A percentile compares a stretch with the other conserved stretches of the same genome.
Evolutionary conservation across 805 yeast genomes (phyloP).

Genomic region (Candida verbasci): DNA sequence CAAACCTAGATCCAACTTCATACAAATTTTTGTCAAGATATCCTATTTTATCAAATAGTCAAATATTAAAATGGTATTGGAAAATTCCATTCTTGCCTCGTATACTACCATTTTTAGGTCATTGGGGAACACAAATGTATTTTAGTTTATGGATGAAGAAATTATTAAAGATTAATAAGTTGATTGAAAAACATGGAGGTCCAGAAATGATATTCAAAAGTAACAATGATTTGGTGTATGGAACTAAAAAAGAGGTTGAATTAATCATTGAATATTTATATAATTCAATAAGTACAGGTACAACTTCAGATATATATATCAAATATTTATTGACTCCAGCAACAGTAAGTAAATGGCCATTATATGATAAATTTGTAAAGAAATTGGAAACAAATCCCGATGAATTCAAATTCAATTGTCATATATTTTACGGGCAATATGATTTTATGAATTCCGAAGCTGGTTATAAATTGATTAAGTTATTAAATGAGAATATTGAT

Average conservation of each 20-base stretch:
- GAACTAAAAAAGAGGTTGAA: constrained; percentile 32
- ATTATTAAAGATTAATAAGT: constrained; percentile 35
- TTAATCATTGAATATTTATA: constrained; percentile 38
- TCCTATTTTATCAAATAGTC: constrained; percentile 32
- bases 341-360: constrained; percentile 62
- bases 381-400: constrained; percentile 18
- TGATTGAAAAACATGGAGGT: constrained; percentile 30
- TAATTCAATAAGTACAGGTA: constrained; percentile 35
- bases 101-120: constrained; percentile 42
- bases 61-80: constrained; percentile 34
- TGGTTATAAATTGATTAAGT: constrained; percentile 33
- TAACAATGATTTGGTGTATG: constrained; percentile 30
- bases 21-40: constrained; percentile 45
- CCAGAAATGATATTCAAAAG: constrained; percentile 17
- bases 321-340: constrained; percentile 52
- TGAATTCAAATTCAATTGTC: constrained; percentile 23
- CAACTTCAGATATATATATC: constrained; percentile 37
- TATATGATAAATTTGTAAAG: constrained; percentile 49
- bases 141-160: constrained; percentile 38
- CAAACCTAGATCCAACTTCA: constrained; percentile 41
- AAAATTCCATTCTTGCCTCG: constrained; percentile 44
- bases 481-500: constrained; percentile 12
- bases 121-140: constrained; percentile 35
- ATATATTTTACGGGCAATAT: constrained; percentile 61
- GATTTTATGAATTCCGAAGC: constrained; percentile 72